phyloP scores from a whole-genome alignment of 495 filamentous ascomycete genomes.

The Apodospora peruviana region DNA sequence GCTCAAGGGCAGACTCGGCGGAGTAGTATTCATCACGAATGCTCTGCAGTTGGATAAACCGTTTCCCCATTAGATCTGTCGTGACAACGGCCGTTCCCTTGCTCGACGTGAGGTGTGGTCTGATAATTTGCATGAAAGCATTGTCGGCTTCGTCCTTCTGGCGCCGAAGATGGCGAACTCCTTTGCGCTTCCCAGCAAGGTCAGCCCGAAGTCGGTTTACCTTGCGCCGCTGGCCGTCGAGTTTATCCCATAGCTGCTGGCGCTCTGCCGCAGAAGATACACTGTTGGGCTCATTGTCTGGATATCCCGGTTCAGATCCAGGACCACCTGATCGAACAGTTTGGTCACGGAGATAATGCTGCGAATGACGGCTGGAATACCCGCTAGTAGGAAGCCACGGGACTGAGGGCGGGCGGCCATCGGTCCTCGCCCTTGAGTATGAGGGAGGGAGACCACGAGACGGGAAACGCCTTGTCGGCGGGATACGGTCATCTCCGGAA shows the following conservation, averaged over 20 bases:
- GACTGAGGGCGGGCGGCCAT: background rate
- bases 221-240: conserved; percentile 13
- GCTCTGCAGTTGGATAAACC: conserved; percentile 19
- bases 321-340: background rate
- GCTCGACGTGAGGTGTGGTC: conserved; percentile 14
- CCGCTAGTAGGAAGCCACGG: background rate
- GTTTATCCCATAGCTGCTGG: conserved; percentile 9
- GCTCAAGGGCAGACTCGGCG: conserved; percentile 17
- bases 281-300: conserved; percentile 2
- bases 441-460: background rate
- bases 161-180: conserved; percentile 12
- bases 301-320: conserved; percentile 7
- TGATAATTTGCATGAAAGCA: conserved; percentile 21
- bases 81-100: conserved; percentile 3
- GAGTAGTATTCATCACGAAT: conserved; percentile 20
- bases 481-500: conserved; percentile 1
- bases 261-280: background rate
- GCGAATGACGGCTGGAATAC: background rate
- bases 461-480: background rate
- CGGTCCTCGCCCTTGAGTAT: background rate
- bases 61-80: conserved; percentile 3
- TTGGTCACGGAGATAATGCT: background rate
- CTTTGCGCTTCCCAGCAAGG: conserved; percentile 15
- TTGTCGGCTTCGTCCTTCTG: conserved; percentile 20
- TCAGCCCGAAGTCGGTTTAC: conserved; percentile 7